A percentile compares a stretch with the other conserved stretches of the same genome.
Conservation (phyloP, 2,329 filamentous ascomycete species). For the Stylonectria norvegica region DNA sequence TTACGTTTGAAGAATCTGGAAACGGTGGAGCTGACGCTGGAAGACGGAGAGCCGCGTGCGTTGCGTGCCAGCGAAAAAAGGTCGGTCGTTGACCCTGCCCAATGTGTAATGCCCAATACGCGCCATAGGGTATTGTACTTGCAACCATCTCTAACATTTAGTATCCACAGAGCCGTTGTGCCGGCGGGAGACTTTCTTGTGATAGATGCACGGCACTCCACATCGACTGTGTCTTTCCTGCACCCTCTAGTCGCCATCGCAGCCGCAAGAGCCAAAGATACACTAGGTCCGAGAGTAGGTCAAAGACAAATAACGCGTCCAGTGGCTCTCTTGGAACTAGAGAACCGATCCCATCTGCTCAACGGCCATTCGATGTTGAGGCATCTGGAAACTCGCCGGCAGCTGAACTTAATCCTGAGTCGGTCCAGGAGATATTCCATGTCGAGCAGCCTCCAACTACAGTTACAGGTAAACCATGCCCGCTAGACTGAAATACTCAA, state of each 20-base stretch:
- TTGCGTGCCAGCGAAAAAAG: conserved; percentile 11
- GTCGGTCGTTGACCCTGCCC: background rate
- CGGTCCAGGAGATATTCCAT: background rate
- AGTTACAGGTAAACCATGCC: background rate
- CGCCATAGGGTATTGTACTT: background rate
- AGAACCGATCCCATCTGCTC: background rate
- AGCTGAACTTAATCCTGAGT: background rate
- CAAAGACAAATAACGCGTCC: background rate
- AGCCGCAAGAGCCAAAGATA: background rate
- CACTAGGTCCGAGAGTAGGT: background rate
- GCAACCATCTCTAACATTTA: background rate
- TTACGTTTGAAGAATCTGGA: conserved; percentile 4
- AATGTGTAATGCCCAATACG: background rate
- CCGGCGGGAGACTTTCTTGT: conserved; percentile 5
- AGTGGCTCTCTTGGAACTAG: background rate
- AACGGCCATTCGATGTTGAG: background rate
- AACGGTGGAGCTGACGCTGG: conserved; percentile 4
- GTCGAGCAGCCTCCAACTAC: background rate
- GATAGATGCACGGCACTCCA: conserved; percentile 8
- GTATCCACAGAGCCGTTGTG: conserved; percentile 9
- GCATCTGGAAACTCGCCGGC: too few species aligned
- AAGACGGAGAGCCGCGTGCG: conserved; percentile 10
- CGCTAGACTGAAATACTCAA: background rate
- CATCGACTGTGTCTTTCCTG: conserved; percentile 6
- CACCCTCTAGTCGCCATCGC: background rate